A percentile compares a stretch with the other conserved stretches of the same genome.
phyloP scores from a whole-genome alignment of 371 early-diverging fungal species.

The Capillidium rhysosporum region DNA sequence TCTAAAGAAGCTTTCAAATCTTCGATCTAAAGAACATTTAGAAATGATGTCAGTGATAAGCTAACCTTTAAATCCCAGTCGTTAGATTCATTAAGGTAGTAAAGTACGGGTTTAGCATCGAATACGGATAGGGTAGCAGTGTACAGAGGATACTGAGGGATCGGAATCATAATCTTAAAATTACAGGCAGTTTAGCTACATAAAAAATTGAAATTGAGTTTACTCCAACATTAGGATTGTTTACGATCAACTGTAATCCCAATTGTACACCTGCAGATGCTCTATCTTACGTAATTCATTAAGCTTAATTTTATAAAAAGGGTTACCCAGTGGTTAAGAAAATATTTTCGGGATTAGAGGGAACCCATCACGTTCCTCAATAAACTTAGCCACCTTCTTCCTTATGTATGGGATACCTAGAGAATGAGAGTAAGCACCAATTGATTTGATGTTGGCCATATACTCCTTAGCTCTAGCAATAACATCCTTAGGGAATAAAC shows the following conservation, averaged over 20 bases:
- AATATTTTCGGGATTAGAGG: slow-evolving; percentile 63
- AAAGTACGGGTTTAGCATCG: slow-evolving; percentile 68
- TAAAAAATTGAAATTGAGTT: neutral
- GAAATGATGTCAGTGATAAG: neutral
- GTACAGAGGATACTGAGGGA: slow-evolving; percentile 96
- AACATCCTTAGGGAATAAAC: slow-evolving; percentile 64
- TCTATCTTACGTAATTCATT: slow-evolving; percentile 7
- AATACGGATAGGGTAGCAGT: slow-evolving; percentile 80
- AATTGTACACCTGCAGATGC: slow-evolving; percentile 79
- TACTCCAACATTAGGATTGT: slow-evolving; percentile 54
- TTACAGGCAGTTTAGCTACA: neutral
- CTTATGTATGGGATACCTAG: slow-evolving; percentile 75
- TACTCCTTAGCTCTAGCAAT: slow-evolving; percentile 61
- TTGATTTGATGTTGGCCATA: slow-evolving; percentile 38
- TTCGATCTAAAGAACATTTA: slow-evolving; percentile 11
- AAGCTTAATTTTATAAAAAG: neutral
- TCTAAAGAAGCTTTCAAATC: slow-evolving; percentile 36
- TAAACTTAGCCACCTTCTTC: slow-evolving; percentile 67
- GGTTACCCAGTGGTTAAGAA: slow-evolving; percentile 70
- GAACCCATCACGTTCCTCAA: slow-evolving; percentile 63
- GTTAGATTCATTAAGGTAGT: slow-evolving; percentile 70
- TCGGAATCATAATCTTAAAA: slow-evolving; percentile 75
- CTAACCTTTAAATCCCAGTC: slow-evolving; percentile 59
- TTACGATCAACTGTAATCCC: slow-evolving; percentile 59
- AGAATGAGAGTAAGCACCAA: slow-evolving; percentile 89